Evolutionary conservation across 129 eudicot species (phyloP).

Genomic region (Ambrosia artemisiifolia): DNA sequence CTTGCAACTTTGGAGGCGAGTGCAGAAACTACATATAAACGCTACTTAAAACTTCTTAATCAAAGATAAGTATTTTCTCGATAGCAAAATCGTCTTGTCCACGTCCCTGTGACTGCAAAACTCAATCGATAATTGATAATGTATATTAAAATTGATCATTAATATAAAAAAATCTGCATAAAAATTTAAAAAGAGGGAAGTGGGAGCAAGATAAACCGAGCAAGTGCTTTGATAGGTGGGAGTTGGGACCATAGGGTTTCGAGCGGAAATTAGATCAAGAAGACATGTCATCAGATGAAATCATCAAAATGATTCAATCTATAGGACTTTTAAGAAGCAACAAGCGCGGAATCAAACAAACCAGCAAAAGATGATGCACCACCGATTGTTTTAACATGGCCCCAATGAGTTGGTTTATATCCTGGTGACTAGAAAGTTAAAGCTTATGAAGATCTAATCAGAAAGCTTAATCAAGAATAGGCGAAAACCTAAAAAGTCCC

Average conservation of each 20-base stretch:
- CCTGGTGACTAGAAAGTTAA: constrained; percentile 26
- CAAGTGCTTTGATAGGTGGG: constrained; percentile 74
- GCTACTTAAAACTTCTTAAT: constrained; percentile 76
- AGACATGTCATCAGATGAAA: constrained; percentile 44
- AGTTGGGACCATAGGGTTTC: constrained; percentile 33
- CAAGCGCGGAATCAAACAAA: constrained; percentile 19
- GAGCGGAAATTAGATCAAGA: constrained; percentile 34
- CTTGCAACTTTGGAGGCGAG: neutral
- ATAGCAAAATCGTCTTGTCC: constrained; percentile 83
- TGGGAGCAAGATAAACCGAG: too few relatives aligned
- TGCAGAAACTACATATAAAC: neutral
- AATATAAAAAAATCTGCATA: neutral
- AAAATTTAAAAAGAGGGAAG: neutral
- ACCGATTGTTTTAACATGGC: constrained; percentile 73
- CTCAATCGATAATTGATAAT: neutral
- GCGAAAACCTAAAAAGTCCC: too few relatives aligned
- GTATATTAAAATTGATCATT: neutral
- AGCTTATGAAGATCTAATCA: constrained; percentile 20
- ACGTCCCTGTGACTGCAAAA: constrained; percentile 72
- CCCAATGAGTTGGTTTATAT: constrained; percentile 26
- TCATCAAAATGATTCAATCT: constrained; percentile 48
- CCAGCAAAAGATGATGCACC: constrained; percentile 34
- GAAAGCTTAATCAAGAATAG: constrained; percentile 41
- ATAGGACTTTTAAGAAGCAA: constrained; percentile 46
- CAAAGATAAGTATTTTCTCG: constrained; percentile 96